Evolutionary conservation across 345 rosid genomes (phyloP).

Genomic region (Acer negundo): DNA sequence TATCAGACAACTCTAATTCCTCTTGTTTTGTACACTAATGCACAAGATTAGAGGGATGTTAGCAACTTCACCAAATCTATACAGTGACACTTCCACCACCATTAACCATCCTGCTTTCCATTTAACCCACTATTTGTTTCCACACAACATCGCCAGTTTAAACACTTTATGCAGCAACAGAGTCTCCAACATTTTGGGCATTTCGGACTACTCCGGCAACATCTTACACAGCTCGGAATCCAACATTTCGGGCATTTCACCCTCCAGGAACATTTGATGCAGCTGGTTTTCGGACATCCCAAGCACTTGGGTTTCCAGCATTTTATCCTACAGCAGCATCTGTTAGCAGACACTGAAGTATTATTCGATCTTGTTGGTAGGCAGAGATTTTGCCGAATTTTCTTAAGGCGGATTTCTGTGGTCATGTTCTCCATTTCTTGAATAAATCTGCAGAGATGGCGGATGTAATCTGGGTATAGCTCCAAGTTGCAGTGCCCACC

Average conservation of each 20-base stretch:
- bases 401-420: slow-evolving; percentile 67
- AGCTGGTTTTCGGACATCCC: slow-evolving; percentile 32
- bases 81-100: slow-evolving; percentile 29
- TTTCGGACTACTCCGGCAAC: slow-evolving; percentile 38
- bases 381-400: slow-evolving; percentile 59
- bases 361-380: slow-evolving; percentile 38
- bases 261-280: slow-evolving; percentile 32
- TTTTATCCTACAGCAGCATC: slow-evolving; percentile 64
- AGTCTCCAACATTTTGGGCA: slow-evolving; percentile 39
- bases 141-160: slow-evolving; percentile 45
- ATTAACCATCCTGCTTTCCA: slow-evolving; percentile 36
- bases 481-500: slow-evolving; percentile 99
- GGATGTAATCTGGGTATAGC: slow-evolving; percentile 89
- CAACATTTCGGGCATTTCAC: slow-evolving; percentile 47
- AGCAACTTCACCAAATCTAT: slow-evolving; percentile 40
- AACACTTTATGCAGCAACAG: slow-evolving; percentile 32
- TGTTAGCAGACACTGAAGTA: slow-evolving; percentile 1
- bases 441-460: slow-evolving; percentile 78
- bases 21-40: slow-evolving; percentile 33
- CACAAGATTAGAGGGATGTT: slow-evolving; percentile 30
- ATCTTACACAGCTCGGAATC: slow-evolving; percentile 47
- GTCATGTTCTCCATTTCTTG: slow-evolving; percentile 89
- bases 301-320: slow-evolving; percentile 48
- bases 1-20: slow-evolving; percentile 23
- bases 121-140: slow-evolving; percentile 25